phyloP scores from a whole-genome alignment of 2,329 filamentous ascomycete species.

The Hymenoscyphus infarciens region DNA sequence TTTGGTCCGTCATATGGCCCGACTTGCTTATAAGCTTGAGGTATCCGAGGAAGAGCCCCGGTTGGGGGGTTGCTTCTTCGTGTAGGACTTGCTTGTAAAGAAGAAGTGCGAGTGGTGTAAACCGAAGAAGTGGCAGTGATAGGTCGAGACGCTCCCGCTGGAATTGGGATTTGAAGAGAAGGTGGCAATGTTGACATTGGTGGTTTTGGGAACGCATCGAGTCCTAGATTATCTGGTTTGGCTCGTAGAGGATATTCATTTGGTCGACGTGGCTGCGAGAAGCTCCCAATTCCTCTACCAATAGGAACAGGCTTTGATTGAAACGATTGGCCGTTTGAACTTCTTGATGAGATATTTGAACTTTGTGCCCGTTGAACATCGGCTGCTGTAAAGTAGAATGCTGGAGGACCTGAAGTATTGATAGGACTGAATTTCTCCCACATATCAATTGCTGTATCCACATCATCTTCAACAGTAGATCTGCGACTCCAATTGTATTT shows the following conservation, averaged over 20 bases:
- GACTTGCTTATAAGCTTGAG: constrained; percentile 19
- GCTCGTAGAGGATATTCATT: constrained; percentile 17
- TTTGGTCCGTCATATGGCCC: constrained; percentile 28
- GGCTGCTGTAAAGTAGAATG: constrained; percentile 16
- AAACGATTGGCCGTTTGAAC: background rate
- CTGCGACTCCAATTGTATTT: background rate
- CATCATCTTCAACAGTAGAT: constrained; percentile 11
- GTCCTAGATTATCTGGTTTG: constrained; percentile 7
- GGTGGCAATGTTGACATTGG: constrained; percentile 11
- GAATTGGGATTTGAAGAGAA: constrained; percentile 15
- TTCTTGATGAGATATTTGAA: background rate
- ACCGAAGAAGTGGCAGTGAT: constrained; percentile 14
- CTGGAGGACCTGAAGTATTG: constrained; percentile 11
- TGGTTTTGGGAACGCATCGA: constrained; percentile 13
- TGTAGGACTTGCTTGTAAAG: constrained; percentile 9
- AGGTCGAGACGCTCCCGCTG: constrained; percentile 6
- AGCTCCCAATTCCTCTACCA: constrained; percentile 21
- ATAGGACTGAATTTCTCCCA: constrained; percentile 19
- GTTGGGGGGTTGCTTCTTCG: constrained; percentile 9
- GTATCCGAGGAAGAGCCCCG: constrained; percentile 5
- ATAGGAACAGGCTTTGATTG: constrained; percentile 14
- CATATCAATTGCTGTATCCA: constrained; percentile 18
- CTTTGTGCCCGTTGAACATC: constrained; percentile 5
- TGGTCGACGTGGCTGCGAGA: constrained; percentile 26
- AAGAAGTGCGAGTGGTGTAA: constrained; percentile 14